Evolutionary conservation across 1,284 basidiomycete genomes (phyloP), one percentile per base, ranked within the genome.

Genomic region (Cutaneotrichosporon sp.): DNA sequence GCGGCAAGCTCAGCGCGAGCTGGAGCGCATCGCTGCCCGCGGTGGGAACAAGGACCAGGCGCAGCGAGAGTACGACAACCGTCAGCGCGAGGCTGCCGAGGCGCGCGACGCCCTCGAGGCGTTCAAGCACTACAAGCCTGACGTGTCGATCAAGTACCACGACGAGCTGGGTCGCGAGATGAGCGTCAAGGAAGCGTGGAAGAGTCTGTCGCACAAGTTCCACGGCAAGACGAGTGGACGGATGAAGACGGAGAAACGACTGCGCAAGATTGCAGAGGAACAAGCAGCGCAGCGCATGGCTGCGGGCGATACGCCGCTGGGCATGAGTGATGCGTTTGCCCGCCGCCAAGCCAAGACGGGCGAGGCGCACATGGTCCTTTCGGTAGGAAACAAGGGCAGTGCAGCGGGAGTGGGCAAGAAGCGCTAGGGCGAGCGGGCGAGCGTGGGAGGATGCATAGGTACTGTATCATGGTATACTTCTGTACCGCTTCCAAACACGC

Each of bases 141-240:
- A 97, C 79, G 86, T 99, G 72, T 92, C 96, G 69, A 92, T 99
- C 75, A 90, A 90, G 65, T 99, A 99, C 80, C 90, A 96, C 70
- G 97, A 99, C 78, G 94, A 97, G 80, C 92, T 92, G 76, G 97
- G 97, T 34, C 67, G 80, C 72, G 72, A 73, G 55, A 84, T 98
- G 76, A 91, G 90, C 30, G 88, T 89, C 38, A 98, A 98, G 84
- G 97, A 99, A 81, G 93, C 94, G 14, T 97, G 94, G 93, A 96
- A 96, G 81, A 91, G 90, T 26, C 82, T 97, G 59, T 92, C 90
- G 60, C 94, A 97, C 80, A 91, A 92, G 76, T 97, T 97, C 86
- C 94, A 97, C 72, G 94, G 94, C 42, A 97, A 97, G 80, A 91
- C 91, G 1, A 90, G 89, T 1, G 94, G 94, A 6, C 90, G 89